Conservation (phyloP, 352 stramenopile species). For the Phytopythium kandeliae region DNA sequence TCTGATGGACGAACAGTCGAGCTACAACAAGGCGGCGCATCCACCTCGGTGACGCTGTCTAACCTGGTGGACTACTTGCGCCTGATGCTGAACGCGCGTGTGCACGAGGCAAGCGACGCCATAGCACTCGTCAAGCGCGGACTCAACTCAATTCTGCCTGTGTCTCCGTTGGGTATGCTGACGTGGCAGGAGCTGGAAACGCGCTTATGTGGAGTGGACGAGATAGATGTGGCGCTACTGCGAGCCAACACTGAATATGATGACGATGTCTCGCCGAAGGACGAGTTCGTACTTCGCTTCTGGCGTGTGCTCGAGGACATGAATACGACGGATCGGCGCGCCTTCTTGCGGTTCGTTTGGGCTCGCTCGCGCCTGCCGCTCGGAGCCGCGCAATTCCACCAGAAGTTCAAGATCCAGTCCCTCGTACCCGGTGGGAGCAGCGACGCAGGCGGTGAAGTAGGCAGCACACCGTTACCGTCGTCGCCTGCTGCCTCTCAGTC, state of each 20-base stretch:
- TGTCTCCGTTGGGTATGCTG: slow-evolving; percentile 46
- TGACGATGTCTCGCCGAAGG: slow-evolving; percentile 52
- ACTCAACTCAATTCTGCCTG: slow-evolving; percentile 67
- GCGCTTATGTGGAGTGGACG: slow-evolving; percentile 59
- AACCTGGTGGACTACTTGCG: slow-evolving; percentile 52
- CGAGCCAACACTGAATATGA: slow-evolving; percentile 81
- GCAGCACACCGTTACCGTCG: not conserved
- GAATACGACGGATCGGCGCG: slow-evolving; percentile 56
- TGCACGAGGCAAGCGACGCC: slow-evolving; percentile 36
- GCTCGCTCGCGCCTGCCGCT: slow-evolving; percentile 63
- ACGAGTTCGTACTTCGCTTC: slow-evolving; percentile 75
- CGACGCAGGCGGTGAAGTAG: slow-evolving; percentile 1
- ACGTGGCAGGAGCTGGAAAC: slow-evolving; percentile 71
- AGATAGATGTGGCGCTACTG: slow-evolving; percentile 69
- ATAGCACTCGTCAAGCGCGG: slow-evolving; percentile 74
- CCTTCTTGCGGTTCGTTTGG: slow-evolving; percentile 83
- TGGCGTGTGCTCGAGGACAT: slow-evolving; percentile 67
- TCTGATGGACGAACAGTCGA: slow-evolving; percentile 53
- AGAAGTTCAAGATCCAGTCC: slow-evolving; percentile 87
- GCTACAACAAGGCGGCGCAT: slow-evolving; percentile 28
- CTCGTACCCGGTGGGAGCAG: slow-evolving; percentile 17
- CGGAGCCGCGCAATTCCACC: slow-evolving; percentile 56
- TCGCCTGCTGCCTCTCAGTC: not conserved
- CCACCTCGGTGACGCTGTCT: slow-evolving; percentile 30
- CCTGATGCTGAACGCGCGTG: slow-evolving; percentile 28